A percentile compares a stretch with the other conserved stretches of the same genome.
Conservation (phyloP, 108 stramenopile species). For the Pseudonitzschia pungens region DNA sequence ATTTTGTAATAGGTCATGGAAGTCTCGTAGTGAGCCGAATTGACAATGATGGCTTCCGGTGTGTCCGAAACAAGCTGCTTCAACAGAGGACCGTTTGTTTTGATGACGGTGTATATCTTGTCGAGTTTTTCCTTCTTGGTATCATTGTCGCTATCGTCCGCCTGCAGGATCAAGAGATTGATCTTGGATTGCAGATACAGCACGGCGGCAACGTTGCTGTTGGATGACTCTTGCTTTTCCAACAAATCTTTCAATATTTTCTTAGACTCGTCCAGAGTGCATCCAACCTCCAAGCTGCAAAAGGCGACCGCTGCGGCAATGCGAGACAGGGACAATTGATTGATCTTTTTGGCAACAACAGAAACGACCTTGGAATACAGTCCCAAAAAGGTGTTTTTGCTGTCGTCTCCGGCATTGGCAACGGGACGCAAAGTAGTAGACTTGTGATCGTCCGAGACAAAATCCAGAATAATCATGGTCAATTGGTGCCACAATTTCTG, state of each 20-base stretch:
- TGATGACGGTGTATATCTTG: slow-evolving; percentile 51
- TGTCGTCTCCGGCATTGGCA: neutral
- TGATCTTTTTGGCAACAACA: slow-evolving; percentile 72
- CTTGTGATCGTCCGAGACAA: slow-evolving; percentile 48
- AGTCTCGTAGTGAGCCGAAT: slow-evolving; percentile 88
- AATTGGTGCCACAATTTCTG: slow-evolving; percentile 97
- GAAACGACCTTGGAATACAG: slow-evolving; percentile 58
- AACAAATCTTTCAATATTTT: slow-evolving; percentile 28
- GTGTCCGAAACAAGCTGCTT: slow-evolving; percentile 57
- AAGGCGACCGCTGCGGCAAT: slow-evolving; percentile 79
- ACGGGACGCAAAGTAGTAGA: slow-evolving; percentile 26
- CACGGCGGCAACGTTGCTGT: slow-evolving; percentile 56
- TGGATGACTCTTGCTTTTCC: slow-evolving; percentile 27
- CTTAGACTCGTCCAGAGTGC: slow-evolving; percentile 16
- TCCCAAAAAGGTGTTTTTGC: slow-evolving; percentile 62
- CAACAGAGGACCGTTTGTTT: slow-evolving; percentile 51
- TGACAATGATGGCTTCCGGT: slow-evolving; percentile 73
- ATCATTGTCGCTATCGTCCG: slow-evolving; percentile 1
- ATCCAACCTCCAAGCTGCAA: slow-evolving; percentile 33
- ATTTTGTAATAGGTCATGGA: slow-evolving; percentile 90
- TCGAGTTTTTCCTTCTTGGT: slow-evolving; percentile 44
- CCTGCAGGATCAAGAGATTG: slow-evolving; percentile 49
- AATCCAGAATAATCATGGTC: slow-evolving; percentile 71
- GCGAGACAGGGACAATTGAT: slow-evolving; percentile 86
- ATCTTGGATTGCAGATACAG: slow-evolving; percentile 74